Base-by-base conservation (phyloP, 495 filamentous ascomycete genomes). In the Lophiotrema nucula region DNA sequence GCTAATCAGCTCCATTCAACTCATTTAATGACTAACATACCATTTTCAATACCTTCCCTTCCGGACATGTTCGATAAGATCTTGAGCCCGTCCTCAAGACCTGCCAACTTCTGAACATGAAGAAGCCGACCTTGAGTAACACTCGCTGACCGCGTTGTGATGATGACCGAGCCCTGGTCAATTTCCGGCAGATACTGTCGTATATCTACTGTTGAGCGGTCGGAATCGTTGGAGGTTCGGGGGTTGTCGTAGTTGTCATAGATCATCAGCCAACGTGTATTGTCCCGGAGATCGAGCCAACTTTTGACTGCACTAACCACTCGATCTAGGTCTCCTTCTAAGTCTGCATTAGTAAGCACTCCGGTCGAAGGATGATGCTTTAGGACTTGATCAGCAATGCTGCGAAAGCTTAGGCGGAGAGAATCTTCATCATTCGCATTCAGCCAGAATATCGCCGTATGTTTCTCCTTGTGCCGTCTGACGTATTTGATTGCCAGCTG, bases 121-220 rank as follows among this genome's bases (percentile, higher is more conserved):
- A n/a, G n/a, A n/a, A n/a, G n/a, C n/a, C n/a, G n/a, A n/a, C n/a
- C n/a, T n/a, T n/a, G n/a, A n/a, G n/a, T n/a, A n/a, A n/a, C n/a
- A n/a, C n/a, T n/a, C n/a, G n/a, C n/a, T n/a, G n/a, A n/a, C n/a
- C n/a, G n/a, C n/a, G n/a, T n/a, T n/a, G n/a, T n/a, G n/a, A n/a
- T n/a, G n/a, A n/a, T n/a, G n/a, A n/a, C n/a, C n/a, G n/a, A 68
- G 3, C 71, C 73, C 47, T 76, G 71, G 45, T 68, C 42, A 13
- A 49, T 27, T 13, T 69, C 54, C 2, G 70, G 70, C 22, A 76
- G 60, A 50, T 65, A 73, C 24, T 55, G 55, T 16, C 54, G 47
- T 47, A 77, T 70, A 56, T 77, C 63, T 21, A 67, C 53, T 35
- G 58, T 57, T 43, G 23, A n/a, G n/a, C n/a, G n/a, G n/a, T n/a